Conservation (phyloP, 2,329 filamentous ascomycete genomes). For the Leptographium flavum region DNA sequence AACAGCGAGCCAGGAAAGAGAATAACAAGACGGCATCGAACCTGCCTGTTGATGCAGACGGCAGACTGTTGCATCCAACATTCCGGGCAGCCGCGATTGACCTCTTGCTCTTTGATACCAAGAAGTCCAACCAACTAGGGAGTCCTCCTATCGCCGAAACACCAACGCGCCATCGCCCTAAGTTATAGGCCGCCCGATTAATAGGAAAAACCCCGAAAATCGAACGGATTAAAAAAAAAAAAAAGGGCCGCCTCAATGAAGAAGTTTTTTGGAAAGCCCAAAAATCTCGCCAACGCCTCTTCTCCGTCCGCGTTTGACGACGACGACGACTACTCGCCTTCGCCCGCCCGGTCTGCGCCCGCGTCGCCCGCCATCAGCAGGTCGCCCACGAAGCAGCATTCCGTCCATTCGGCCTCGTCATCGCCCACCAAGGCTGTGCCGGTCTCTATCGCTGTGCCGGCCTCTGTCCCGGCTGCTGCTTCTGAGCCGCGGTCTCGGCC, state of each 20-base stretch:
- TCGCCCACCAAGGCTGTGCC: conserved; percentile 4
- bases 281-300: conserved; percentile 20
- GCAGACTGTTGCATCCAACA: background rate
- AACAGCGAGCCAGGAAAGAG: background rate
- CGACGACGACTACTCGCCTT: conserved; percentile 16
- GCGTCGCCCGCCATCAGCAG: conserved; percentile 8
- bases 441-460: conserved; percentile 1
- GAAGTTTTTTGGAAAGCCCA: conserved; percentile 34
- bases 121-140: background rate
- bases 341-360: conserved; percentile 7
- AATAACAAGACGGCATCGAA: background rate
- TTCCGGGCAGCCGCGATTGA: background rate
- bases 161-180: background rate
- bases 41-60: background rate
- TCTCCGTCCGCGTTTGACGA: conserved; percentile 15
- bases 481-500: background rate
- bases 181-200: background rate
- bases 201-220: background rate
- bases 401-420: conserved; percentile 7
- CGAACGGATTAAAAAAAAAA: background rate
- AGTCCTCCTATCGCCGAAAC: conserved; percentile 6
- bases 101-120: too few relatives aligned
- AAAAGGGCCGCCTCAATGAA: conserved; percentile 18
- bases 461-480: background rate
- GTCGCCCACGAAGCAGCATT: conserved; percentile 19